These are phyloP conservation scores for Pythium periplocum DNA, from an alignment of 352 stramenopile species.

Conservation along the genomic window DNA sequence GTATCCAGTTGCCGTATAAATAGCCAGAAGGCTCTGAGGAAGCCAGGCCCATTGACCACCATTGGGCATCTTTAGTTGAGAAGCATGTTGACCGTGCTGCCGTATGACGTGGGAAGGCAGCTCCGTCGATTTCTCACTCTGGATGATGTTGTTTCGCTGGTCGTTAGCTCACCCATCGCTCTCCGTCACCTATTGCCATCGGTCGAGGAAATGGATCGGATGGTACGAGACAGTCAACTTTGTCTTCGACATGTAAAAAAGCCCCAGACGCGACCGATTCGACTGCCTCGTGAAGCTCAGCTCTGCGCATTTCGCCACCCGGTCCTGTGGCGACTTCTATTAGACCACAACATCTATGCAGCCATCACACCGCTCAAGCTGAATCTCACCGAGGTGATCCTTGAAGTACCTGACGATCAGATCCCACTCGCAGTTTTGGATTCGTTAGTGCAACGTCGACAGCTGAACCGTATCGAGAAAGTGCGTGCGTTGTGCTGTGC, in stretches of 20 bases:
- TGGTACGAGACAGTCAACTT: slow-evolving; percentile 1
- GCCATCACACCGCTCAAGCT: not conserved
- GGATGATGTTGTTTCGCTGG: slow-evolving; percentile 8
- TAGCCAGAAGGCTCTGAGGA: too few species aligned
- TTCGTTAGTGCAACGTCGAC: not conserved
- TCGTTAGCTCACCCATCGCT: not conserved
- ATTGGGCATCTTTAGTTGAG: not conserved
- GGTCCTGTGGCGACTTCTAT: slow-evolving; percentile 6
- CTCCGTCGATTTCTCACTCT: slow-evolving; percentile 10
- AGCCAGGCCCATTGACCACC: not conserved
- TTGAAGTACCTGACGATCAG: slow-evolving; percentile 1
- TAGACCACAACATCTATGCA: not conserved
- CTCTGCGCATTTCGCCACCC: slow-evolving; percentile 9
- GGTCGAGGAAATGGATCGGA: slow-evolving; percentile 1
- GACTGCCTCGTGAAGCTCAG: not conserved
- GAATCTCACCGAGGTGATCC: slow-evolving; percentile 7
- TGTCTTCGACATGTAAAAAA: slow-evolving; percentile 1
- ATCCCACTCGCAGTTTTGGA: slow-evolving; percentile 10
- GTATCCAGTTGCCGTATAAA: too few species aligned
- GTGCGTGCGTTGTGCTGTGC: slow-evolving; percentile 1
- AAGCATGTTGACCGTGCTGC: slow-evolving; percentile 4
- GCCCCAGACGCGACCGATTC: not conserved
- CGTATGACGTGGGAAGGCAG: slow-evolving; percentile 6
- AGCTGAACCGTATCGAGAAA: slow-evolving; percentile 12
- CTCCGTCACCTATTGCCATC: slow-evolving; percentile 8